Base-by-base conservation (phyloP, 345 rosid genomes). In the Lepidium africanum region DNA sequence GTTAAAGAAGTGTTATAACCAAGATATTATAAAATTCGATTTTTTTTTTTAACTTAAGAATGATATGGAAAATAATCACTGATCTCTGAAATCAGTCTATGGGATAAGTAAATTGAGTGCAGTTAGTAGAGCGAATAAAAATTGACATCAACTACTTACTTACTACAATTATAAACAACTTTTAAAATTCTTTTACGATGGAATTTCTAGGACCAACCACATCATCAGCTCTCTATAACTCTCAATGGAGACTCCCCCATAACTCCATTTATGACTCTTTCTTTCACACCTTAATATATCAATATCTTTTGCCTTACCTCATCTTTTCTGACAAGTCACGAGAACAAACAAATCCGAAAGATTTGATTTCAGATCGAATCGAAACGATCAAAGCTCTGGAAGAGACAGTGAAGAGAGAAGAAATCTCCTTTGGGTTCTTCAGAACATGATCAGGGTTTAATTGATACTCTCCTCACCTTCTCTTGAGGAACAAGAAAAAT, bases 261-360 rank as follows among this genome's bases (percentile, higher is more conserved):
- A 58, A 21, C 33, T 58, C 50, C 67, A 66, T 67, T 45, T 49
- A 73, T 42, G 61, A 66, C 35, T 72, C 65, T 19, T 47, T 32
- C 32, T 10, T 27, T 46, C 42, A 55, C 64, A 63, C 17, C 70
- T 46, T 54, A 23, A 46, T 57, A 37, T 36, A 69, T 25, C 27
- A 36, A 15, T 36, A 32, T 39, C 27, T 23, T n/a, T 9, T 38
- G 37, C 53, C 39, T 65, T 45, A 56, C 12, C 35, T 51, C 17
- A 67, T 67, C 49, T 67, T 67, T 45, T 36, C 59, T 56, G 52
- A 47, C 61, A 59, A 66, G 63, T 67, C 73, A 67, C 57, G 53
- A 59, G 73, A 67, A 52, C 19, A 58, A 58, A 58, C 67, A 65
- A 57, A 39, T 21, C 39, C 27, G 48, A 37, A 55, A 33, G 5